Evolutionary conservation across 2,329 filamentous ascomycete genomes (phyloP).

Genomic region (Colletotrichum echinochloae): DNA sequence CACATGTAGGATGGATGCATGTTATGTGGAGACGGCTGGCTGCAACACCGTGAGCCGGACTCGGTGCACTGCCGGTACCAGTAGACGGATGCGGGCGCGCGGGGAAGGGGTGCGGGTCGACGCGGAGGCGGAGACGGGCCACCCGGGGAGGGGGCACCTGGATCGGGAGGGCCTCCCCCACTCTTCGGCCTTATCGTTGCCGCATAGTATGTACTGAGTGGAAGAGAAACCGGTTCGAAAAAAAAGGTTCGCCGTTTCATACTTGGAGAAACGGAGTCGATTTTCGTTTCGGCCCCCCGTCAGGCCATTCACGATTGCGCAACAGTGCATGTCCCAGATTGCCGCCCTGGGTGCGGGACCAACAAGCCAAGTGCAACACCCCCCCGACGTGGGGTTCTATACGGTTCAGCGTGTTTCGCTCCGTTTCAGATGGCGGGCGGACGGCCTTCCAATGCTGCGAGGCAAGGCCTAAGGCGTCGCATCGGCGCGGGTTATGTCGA

Average conservation of each 20-base stretch:
- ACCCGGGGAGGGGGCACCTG: not conserved
- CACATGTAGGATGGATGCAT: slow-evolving; percentile 6
- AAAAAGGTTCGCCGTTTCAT: slow-evolving; percentile 16
- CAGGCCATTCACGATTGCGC: not conserved
- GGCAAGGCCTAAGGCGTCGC: not conserved
- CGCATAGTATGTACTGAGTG: not conserved
- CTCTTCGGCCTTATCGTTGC: slow-evolving; percentile 14
- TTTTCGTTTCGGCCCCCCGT: not conserved
- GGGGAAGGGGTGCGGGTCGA: not conserved
- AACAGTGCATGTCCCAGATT: slow-evolving; percentile 19
- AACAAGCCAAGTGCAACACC: slow-evolving; percentile 23
- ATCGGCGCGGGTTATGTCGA: not conserved
- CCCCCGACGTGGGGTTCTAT: slow-evolving; percentile 1
- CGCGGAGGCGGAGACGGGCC: slow-evolving; percentile 34
- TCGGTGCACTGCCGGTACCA: slow-evolving; percentile 29
- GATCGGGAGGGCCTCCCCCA: not conserved
- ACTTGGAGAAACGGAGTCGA: slow-evolving; percentile 8
- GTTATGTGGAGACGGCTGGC: slow-evolving; percentile 7
- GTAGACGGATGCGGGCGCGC: slow-evolving; percentile 2
- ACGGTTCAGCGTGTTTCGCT: slow-evolving; percentile 18
- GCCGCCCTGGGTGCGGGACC: slow-evolving; percentile 6
- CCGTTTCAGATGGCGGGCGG: slow-evolving; percentile 22
- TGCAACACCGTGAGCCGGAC: slow-evolving; percentile 13
- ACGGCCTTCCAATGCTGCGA: not conserved
- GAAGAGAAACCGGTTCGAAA: not conserved